Percentiles rank a stretch among this genome's conserved stretches.
Conservation (phyloP, 1,139 yeast species). For the Yamadazyma atlantica region DNA sequence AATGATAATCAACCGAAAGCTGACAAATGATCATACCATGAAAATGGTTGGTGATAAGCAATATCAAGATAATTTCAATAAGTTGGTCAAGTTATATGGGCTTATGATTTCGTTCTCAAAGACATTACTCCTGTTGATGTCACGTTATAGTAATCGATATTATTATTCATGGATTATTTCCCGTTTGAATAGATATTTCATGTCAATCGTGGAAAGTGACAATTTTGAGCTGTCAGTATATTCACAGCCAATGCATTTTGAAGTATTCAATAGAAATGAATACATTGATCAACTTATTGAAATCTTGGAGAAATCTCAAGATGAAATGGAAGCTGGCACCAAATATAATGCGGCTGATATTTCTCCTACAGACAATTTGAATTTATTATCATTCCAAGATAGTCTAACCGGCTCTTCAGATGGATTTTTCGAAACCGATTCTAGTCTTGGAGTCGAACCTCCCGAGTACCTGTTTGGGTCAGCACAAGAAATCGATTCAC, state of each 20-base stretch:
- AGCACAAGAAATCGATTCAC: conserved; percentile 2
- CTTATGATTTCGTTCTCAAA: conserved; percentile 10
- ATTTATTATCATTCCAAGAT: not conserved
- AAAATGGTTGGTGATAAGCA: conserved; percentile 7
- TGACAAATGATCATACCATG: conserved; percentile 7
- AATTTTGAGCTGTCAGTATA: not conserved
- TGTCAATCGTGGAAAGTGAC: not conserved
- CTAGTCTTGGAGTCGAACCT: not conserved
- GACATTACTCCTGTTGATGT: conserved; percentile 9
- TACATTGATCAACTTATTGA: conserved; percentile 6
- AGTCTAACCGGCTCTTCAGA: not conserved
- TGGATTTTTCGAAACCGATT: no score
- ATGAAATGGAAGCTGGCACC: not conserved
- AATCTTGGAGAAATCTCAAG: not conserved
- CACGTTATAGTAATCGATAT: conserved; percentile 13
- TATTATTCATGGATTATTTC: conserved; percentile 16
- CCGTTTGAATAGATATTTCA: conserved; percentile 6
- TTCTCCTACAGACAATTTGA: not conserved
- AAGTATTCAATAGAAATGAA: conserved; percentile 3
- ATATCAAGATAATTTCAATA: conserved; percentile 8
- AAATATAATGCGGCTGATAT: not conserved
- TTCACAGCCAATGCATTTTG: not conserved
- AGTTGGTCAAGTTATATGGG: conserved; percentile 7
- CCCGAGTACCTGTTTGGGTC: not conserved
- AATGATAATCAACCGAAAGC: conserved; percentile 2